Conservation (phyloP, 768 basidiomycete genomes). For the Hebeloma cylindrosporum region DNA sequence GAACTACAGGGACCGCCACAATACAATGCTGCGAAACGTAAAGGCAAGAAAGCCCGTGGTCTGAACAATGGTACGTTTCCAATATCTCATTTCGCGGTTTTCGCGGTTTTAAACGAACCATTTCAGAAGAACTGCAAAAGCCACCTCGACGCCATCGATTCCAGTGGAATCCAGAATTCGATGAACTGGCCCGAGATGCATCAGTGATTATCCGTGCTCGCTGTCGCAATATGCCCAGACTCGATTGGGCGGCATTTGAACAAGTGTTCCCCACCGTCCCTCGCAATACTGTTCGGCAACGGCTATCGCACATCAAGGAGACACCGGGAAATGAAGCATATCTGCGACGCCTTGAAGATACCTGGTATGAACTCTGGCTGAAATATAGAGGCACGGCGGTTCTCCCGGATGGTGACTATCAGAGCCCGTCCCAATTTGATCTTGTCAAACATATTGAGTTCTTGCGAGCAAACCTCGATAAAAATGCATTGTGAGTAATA, state of each 20-base stretch:
- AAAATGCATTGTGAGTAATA: constrained; percentile 74
- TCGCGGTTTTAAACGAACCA: not conserved
- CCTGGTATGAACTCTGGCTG: constrained; percentile 79
- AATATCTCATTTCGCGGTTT: too few species aligned
- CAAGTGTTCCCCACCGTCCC: constrained; percentile 81
- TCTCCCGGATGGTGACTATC: constrained; percentile 70
- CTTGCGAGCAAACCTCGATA: constrained; percentile 79
- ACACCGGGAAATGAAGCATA: constrained; percentile 71
- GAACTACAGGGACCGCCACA: constrained; percentile 29
- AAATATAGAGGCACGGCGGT: constrained; percentile 63
- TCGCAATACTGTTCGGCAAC: constrained; percentile 69
- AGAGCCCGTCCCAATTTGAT: constrained; percentile 72
- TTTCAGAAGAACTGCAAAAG: constrained; percentile 43
- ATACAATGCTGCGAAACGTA: constrained; percentile 23
- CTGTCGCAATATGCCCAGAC: constrained; percentile 55
- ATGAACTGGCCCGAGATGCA: constrained; percentile 86
- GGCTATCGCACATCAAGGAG: constrained; percentile 59
- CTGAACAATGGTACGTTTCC: too few species aligned
- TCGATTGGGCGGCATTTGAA: constrained; percentile 72
- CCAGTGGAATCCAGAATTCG: constrained; percentile 83
- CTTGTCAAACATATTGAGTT: constrained; percentile 81
- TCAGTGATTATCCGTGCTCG: constrained; percentile 81
- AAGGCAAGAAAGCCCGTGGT: constrained; percentile 19
- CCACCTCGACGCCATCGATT: constrained; percentile 61
- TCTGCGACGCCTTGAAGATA: constrained; percentile 73